A percentile compares a stretch with the other conserved stretches of the same genome.
Conservation (phyloP, 2,329 filamentous ascomycete species). For the Aspergillus arachidicola region DNA sequence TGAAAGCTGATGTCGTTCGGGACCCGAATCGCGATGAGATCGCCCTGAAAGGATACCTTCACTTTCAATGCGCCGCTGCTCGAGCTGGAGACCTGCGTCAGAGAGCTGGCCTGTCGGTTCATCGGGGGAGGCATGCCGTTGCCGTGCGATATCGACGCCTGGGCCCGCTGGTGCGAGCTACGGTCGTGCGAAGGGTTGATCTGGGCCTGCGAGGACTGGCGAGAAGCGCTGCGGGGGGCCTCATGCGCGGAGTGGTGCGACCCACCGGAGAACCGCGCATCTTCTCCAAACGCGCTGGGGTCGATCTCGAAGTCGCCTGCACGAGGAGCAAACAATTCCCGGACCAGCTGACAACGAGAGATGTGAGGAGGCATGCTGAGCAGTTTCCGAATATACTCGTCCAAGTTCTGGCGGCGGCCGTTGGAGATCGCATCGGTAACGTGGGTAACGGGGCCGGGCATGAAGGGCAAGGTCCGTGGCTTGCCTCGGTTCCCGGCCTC, state of each 20-base stretch:
- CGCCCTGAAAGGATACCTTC: slow-evolving; percentile 91
- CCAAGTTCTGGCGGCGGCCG: slow-evolving; percentile 85
- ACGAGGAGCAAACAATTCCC: slow-evolving; percentile 86
- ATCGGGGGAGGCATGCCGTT: slow-evolving; percentile 47
- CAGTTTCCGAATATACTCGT: slow-evolving; percentile 93
- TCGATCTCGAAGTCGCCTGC: slow-evolving; percentile 94
- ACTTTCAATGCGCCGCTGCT: slow-evolving; percentile 73
- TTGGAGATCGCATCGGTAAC: slow-evolving; percentile 98
- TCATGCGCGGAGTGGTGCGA: slow-evolving; percentile 68
- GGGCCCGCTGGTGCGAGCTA: slow-evolving; percentile 43
- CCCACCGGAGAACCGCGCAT: slow-evolving; percentile 73
- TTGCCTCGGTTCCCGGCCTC: slow-evolving; percentile 87
- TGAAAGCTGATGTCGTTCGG: slow-evolving; percentile 76
- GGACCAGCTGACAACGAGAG: slow-evolving; percentile 78
- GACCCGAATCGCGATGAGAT: slow-evolving; percentile 88
- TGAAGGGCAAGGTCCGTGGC: slow-evolving; percentile 85
- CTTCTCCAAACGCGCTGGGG: slow-evolving; percentile 63
- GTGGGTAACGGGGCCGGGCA: slow-evolving; percentile 96
- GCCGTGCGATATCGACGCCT: slow-evolving; percentile 34
- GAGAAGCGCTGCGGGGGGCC: slow-evolving; percentile 61
- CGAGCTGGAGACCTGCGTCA: slow-evolving; percentile 49
- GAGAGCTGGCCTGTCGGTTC: slow-evolving; percentile 56
- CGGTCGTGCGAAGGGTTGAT: slow-evolving; percentile 54
- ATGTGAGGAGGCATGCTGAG: slow-evolving; percentile 83
- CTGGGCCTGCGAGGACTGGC: slow-evolving; percentile 67